These are phyloP conservation scores for Ceratobasidium sp. DNA, from an alignment of 1,284 basidiomycete genomes.

Conservation along the genomic window DNA sequence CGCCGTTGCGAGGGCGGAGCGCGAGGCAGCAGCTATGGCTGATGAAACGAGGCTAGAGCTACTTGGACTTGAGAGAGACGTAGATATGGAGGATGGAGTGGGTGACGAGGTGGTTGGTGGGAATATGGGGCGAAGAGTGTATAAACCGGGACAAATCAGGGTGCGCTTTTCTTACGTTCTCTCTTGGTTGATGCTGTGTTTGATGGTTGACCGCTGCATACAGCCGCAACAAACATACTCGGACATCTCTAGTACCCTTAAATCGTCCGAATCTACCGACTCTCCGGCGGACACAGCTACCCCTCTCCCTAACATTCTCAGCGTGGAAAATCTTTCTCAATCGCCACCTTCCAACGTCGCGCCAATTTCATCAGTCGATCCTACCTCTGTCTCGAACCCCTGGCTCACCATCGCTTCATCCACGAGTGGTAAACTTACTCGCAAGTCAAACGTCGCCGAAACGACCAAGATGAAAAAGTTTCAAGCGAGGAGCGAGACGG, in stretches of 20 bases:
- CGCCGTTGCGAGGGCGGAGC: conserved; percentile 75
- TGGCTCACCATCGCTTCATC: neutral
- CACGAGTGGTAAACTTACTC: neutral
- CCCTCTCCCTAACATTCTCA: neutral
- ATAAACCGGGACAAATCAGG: conserved; percentile 31
- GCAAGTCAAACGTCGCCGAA: conserved; percentile 14
- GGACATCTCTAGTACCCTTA: conserved; percentile 22
- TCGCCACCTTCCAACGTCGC: neutral
- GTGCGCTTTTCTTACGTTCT: neutral
- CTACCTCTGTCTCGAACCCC: neutral
- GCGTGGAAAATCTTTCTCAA: neutral
- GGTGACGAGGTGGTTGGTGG: conserved; percentile 20
- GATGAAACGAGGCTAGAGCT: conserved; percentile 79
- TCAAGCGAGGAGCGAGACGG: conserved; percentile 45
- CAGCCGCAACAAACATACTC: conserved; percentile 15
- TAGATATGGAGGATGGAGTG: conserved; percentile 52
- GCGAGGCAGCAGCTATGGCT: conserved; percentile 66
- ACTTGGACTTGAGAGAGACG: conserved; percentile 54
- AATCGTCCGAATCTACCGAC: conserved; percentile 4
- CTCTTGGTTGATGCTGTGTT: neutral
- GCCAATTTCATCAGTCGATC: neutral
- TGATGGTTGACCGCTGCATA: neutral
- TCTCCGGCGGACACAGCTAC: conserved; percentile 17
- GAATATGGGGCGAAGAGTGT: conserved; percentile 12
- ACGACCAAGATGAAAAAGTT: conserved; percentile 39